These are phyloP conservation scores for Paratinospora sagittata DNA, from an alignment of 164 flowering plant genomes.

Conservation along the genomic window DNA sequence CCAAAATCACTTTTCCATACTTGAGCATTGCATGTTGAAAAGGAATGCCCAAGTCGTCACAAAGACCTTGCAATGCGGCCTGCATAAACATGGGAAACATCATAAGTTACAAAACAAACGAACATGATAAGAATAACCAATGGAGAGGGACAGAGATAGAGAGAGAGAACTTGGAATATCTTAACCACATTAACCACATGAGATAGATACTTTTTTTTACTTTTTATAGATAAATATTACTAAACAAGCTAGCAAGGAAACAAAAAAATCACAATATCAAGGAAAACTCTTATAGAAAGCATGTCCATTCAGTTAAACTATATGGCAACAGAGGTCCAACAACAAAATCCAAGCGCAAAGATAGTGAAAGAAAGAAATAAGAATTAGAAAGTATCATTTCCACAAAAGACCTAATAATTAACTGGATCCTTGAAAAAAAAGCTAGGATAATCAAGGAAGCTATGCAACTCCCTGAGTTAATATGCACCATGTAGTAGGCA, in stretches of 20 bases:
- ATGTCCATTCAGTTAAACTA: too few species aligned
- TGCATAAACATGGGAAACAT: conserved; percentile 22
- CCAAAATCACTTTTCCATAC: conserved; percentile 30
- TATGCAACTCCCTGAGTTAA: background rate
- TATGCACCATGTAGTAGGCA: background rate
- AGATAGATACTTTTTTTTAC: background rate
- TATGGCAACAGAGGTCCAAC: too few species aligned
- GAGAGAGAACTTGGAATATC: background rate
- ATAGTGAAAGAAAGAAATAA: too few species aligned
- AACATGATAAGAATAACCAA: background rate
- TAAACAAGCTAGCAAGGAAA: too few species aligned
- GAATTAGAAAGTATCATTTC: too few species aligned
- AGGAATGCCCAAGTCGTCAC: conserved; percentile 76
- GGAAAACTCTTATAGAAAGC: too few species aligned
- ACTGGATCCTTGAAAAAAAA: too few species aligned
- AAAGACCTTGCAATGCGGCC: conserved; percentile 71
- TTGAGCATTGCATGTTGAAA: conserved; percentile 77
- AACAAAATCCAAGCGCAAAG: too few species aligned
- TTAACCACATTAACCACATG: background rate
- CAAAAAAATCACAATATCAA: too few species aligned
- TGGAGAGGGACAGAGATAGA: too few species aligned
- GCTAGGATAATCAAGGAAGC: background rate
- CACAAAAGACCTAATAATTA: too few species aligned
- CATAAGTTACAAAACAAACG: background rate
- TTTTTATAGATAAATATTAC: too few species aligned